These are phyloP conservation scores for Globisporangium radiosum DNA, from an alignment of 352 stramenopile genomes.

Conservation along the genomic window DNA sequence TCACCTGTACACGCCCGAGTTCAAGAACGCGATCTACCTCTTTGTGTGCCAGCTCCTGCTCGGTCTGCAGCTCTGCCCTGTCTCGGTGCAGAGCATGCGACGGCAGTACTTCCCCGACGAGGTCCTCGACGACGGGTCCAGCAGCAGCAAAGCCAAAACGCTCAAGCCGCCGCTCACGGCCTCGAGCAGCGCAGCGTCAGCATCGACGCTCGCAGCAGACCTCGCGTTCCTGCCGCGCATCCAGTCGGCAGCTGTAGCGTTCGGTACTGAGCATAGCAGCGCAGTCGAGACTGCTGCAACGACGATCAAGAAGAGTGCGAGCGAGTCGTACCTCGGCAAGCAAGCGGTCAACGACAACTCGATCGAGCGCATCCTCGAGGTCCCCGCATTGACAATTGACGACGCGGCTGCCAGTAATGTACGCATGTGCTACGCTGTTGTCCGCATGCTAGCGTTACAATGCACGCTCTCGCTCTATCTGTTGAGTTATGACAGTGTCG, in stretches of 20 bases:
- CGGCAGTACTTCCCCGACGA: slow-evolving; percentile 73
- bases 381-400: not conserved
- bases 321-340: slow-evolving; percentile 48
- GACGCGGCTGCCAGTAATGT: slow-evolving; percentile 1
- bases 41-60: slow-evolving; percentile 72
- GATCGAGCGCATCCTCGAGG: slow-evolving; percentile 47
- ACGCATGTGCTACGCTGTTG: not conserved
- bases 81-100: slow-evolving; percentile 64
- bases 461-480: not conserved
- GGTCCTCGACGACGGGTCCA: slow-evolving; percentile 42
- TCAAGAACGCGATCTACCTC: slow-evolving; percentile 77
- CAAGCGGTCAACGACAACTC: slow-evolving; percentile 46
- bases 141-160: slow-evolving; percentile 24
- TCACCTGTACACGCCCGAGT: slow-evolving; percentile 74
- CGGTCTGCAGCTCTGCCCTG: slow-evolving; percentile 53
- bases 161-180: slow-evolving; percentile 7
- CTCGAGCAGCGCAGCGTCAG: not conserved
- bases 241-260: slow-evolving; percentile 12
- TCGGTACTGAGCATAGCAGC: not conserved
- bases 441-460: not conserved
- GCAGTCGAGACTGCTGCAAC: no score
- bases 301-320: slow-evolving; percentile 31
- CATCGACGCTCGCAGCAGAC: slow-evolving; percentile 11
- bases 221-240: slow-evolving; percentile 21
- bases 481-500: no score